phyloP scores from a whole-genome alignment of 306 rosid species.

The Ammopiptanthus mongolicus region DNA sequence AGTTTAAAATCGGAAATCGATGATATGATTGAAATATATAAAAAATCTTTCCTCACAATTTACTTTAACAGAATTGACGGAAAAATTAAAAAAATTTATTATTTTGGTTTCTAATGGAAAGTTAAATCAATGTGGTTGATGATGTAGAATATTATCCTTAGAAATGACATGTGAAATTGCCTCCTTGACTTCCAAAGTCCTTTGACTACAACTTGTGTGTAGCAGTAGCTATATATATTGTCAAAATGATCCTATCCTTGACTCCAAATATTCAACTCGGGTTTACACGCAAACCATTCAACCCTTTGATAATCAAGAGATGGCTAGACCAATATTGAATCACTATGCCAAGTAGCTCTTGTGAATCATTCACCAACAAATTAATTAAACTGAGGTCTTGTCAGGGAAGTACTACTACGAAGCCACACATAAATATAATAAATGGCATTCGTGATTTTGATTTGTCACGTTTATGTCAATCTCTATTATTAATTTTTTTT shows the following conservation, averaged over 20 bases:
- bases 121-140: conserved; percentile 19
- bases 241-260: conserved; percentile 35
- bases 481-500: not conserved
- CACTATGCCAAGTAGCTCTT: not conserved
- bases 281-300: conserved; percentile 21
- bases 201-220: not conserved
- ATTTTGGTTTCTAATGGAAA: not conserved
- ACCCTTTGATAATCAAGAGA: conserved; percentile 2
- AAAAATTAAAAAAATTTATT: not conserved
- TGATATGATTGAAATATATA: not conserved
- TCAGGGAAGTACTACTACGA: not conserved
- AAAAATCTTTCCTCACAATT: not conserved
- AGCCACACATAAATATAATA: not conserved
- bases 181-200: conserved; percentile 8
- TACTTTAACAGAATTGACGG: not conserved
- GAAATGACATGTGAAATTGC: not conserved
- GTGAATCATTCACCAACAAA: not conserved
- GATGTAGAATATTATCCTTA: not conserved
- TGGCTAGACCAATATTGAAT: not conserved
- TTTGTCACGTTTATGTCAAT: not conserved
- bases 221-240: no score
- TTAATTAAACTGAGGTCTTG: not conserved
- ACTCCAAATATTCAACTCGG: conserved; percentile 23
- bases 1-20: not conserved
- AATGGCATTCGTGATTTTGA: not conserved